phyloP scores from a whole-genome alignment of 129 eudicot genomes.

The Flaveria bidentis region DNA sequence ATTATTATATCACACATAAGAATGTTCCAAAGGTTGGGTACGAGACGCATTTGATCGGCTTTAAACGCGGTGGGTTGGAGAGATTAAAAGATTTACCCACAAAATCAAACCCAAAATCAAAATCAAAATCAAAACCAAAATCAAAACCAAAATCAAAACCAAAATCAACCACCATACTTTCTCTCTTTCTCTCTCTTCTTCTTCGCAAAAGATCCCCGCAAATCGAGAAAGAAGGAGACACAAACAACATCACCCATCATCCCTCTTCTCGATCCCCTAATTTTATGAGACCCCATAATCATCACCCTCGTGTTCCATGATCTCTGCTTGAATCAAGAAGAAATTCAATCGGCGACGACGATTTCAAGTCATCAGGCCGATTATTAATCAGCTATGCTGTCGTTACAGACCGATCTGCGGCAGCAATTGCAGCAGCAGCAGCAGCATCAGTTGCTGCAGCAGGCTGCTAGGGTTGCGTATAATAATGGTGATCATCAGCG shows the following conservation, averaged over 20 bases:
- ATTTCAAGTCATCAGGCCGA: slow-evolving; percentile 17
- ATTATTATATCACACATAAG: background rate
- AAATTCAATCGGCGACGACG: slow-evolving; percentile 16
- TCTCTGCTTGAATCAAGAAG: background rate
- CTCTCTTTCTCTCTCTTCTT: slow-evolving; percentile 41
- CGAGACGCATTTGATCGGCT: slow-evolving; percentile 3
- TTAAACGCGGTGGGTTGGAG: slow-evolving; percentile 33
- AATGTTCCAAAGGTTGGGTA: slow-evolving; percentile 6
- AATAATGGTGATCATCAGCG: slow-evolving; percentile 49
- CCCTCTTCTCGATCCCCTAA: slow-evolving; percentile 10
- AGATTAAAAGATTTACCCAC: background rate
- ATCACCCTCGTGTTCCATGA: slow-evolving; percentile 40
- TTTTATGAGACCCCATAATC: slow-evolving; percentile 39
- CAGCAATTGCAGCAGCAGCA: slow-evolving; percentile 50
- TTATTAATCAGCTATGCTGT: slow-evolving; percentile 48
- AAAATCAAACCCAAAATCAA: slow-evolving; percentile 15
- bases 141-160: too few relatives aligned
- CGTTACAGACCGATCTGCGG: slow-evolving; percentile 69
- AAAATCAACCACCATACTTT: slow-evolving; percentile 19
- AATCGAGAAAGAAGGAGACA: slow-evolving; percentile 26
- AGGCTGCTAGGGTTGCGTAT: slow-evolving; percentile 58
- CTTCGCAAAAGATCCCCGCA: slow-evolving; percentile 30
- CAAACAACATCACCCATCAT: slow-evolving; percentile 10
- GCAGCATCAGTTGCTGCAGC: slow-evolving; percentile 34
- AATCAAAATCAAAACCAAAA: slow-evolving; percentile 19